A percentile compares a stretch with the other conserved stretches of the same genome.
Conservation (phyloP, 1,284 basidiomycete species). For the Phlebopus sp. region DNA sequence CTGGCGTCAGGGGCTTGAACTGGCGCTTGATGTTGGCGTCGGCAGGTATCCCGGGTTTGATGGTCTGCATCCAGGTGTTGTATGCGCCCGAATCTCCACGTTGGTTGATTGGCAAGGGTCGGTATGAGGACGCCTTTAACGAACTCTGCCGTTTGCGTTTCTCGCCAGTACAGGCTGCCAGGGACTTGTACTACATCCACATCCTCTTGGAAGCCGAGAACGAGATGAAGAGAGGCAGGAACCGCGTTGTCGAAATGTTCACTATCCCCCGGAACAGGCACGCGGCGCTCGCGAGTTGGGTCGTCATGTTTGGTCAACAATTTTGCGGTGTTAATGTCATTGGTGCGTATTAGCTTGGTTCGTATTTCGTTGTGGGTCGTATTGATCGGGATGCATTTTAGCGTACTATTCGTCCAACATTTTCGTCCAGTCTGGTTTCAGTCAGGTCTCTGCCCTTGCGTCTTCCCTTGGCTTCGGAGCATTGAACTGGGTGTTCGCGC, state of each 20-base stretch:
- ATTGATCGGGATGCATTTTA: conserved; percentile 38
- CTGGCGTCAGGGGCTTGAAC: conserved; percentile 50
- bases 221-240: conserved; percentile 48
- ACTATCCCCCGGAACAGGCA: conserved; percentile 72
- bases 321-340: conserved; percentile 70
- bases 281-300: conserved; percentile 64
- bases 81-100: conserved; percentile 63
- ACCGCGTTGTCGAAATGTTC: conserved; percentile 65
- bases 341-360: conserved; percentile 46
- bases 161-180: conserved; percentile 71
- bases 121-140: conserved; percentile 62
- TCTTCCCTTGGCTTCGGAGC: conserved; percentile 74
- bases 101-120: conserved; percentile 72
- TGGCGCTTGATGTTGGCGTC: conserved; percentile 68
- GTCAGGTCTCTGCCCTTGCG: conserved; percentile 47
- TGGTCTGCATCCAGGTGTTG: conserved; percentile 56
- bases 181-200: conserved; percentile 74
- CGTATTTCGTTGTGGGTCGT: conserved; percentile 46
- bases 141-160: conserved; percentile 65
- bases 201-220: conserved; percentile 64
- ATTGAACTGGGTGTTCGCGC: conserved; percentile 64
- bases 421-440: conserved; percentile 58
- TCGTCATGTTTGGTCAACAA: conserved; percentile 74
- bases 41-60: conserved; percentile 59
- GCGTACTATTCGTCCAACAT: conserved; percentile 72